Conservation (phyloP, 2,329 filamentous ascomycete genomes). For the Waltergamsia citrina region DNA sequence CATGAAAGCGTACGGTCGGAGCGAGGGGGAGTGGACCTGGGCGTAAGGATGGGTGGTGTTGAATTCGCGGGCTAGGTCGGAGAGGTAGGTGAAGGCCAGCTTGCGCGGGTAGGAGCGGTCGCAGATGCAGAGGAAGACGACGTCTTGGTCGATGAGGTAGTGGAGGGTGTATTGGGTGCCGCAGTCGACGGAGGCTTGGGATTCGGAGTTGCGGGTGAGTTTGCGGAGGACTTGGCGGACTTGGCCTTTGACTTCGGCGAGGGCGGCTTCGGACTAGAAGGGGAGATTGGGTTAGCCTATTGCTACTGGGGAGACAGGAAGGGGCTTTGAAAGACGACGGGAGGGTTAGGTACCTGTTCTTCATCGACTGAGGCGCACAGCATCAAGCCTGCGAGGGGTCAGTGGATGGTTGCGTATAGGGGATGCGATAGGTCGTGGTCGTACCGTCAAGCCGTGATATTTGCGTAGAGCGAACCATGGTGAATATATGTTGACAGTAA, state of each 20-base stretch:
- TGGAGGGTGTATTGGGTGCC: constrained; percentile 70
- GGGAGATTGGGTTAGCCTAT: constrained; percentile 4
- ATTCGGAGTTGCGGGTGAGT: constrained; percentile 79
- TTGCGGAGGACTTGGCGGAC: constrained; percentile 84
- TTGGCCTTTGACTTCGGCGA: constrained; percentile 82
- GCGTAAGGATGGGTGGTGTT: constrained; percentile 67
- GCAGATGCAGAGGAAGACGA: constrained; percentile 91
- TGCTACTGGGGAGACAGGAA: background rate
- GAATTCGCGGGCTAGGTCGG: constrained; percentile 87
- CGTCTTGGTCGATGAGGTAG: constrained; percentile 74
- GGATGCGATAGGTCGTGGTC: constrained; percentile 6
- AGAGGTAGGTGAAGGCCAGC: constrained; percentile 95
- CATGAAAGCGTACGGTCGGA: constrained; percentile 92
- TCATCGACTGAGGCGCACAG: constrained; percentile 93
- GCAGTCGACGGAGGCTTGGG: constrained; percentile 86
- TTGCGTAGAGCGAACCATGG: constrained; percentile 86
- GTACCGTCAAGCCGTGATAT: constrained; percentile 87
- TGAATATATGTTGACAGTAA: too few relatives aligned
- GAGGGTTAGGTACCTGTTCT: constrained; percentile 49
- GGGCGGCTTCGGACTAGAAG: constrained; percentile 53
- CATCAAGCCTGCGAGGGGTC: constrained; percentile 62
- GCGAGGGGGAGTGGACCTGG: constrained; percentile 63
- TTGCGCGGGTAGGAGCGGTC: constrained; percentile 93
- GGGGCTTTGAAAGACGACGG: background rate
- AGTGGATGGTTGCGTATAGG: background rate